Evolutionary conservation across 2,329 filamentous ascomycete species (phyloP), one percentile per base, ranked within the genome.

Genomic region (Nothomitra cinnamomea): DNA sequence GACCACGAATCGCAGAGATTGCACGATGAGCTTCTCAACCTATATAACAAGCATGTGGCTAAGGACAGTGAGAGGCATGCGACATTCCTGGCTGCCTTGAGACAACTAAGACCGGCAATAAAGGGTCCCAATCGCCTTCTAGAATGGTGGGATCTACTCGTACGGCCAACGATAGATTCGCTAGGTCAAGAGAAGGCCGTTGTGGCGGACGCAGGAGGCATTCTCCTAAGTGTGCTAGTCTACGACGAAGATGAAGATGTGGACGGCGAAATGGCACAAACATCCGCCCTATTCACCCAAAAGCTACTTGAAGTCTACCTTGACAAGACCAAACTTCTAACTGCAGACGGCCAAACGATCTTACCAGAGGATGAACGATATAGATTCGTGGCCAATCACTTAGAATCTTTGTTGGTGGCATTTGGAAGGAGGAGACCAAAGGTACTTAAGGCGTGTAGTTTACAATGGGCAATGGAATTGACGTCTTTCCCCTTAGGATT

Each of bases 91-190:
- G 74, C 76, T 51, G 74, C 85, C 47, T 67, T 90, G 54, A 75
- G 78, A 48, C 74, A 74, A 41, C 69, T 90, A 36, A 74, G 80
- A 22, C 78, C 82, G 2, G 74, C 75, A 10, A 73, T 92, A 53
- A 75, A 74, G 54, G 78, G 78, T 10, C 74, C 81, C 1, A 72
- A 76, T 35, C 76, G 81, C 54, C 66, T 86, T 53, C 67, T 81
- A 54, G 74, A 80, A 56, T 92, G 86, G 86, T 87, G 85, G 75
- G 77, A 84, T 47, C 68, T 76, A 57, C 70, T 82, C 13, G 66
- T 80, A 19, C 71, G 72, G 47, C 77, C 80, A 0, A 72, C 78
- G 13, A 63, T 79, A 56, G 68, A 79, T 56, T 70, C 75, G 50
- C 67, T 82, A 8, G 75, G 74, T 13, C 73, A 78, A 53, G 80